Base-by-base conservation (phyloP, 257 asterid genomes). In the Rehmannia glutinosa region DNA sequence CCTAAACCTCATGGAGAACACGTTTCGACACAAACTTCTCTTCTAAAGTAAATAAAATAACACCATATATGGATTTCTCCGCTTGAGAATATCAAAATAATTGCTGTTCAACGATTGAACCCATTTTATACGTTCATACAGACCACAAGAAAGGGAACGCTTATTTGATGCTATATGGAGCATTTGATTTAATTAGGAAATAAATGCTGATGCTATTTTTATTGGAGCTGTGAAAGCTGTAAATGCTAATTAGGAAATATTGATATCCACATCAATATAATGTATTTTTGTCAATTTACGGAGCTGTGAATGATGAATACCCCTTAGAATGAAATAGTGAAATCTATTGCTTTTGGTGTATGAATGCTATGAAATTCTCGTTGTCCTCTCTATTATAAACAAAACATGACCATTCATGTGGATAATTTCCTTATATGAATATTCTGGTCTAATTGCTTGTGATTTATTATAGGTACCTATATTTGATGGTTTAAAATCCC, bases 401-500 rank as follows among this genome's bases (percentile, higher is more conserved):
- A 13, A 41, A 57, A 43, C 50, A 20, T 3, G 15, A 58, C 6
- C n/a, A 47, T 23, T 43, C 46, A 56, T 33, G 45, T 10, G 33
- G 2, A n/a, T 27, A 41, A 9, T 28, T 50, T 59, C 4, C 50
- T 35, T 17, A 6, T 41, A 25, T 52, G 8, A 13, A 19, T 32
- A 24, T 64, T 20, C 20, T 42, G 43, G 20, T 64, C 32, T 73
- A 69, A 27, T 51, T 16, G 28, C 33, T 42, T 73, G 52, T 5
- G 51, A 35, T 27, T 38, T 52, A 5, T 61, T 50, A 28, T 52
- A 74, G 80, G 57, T 12, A 33, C 77, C 80, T 20, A 16, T 21
- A 52, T 8, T 42, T 56, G 72, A 62, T 30, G 75, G 59, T 66
- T 20, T 69, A 55, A 76, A 75, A 65, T 69, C 69, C 10, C 55